Evolutionary conservation across 495 filamentous ascomycete genomes (phyloP).

Genomic region (Lasiosphaeria miniovina): DNA sequence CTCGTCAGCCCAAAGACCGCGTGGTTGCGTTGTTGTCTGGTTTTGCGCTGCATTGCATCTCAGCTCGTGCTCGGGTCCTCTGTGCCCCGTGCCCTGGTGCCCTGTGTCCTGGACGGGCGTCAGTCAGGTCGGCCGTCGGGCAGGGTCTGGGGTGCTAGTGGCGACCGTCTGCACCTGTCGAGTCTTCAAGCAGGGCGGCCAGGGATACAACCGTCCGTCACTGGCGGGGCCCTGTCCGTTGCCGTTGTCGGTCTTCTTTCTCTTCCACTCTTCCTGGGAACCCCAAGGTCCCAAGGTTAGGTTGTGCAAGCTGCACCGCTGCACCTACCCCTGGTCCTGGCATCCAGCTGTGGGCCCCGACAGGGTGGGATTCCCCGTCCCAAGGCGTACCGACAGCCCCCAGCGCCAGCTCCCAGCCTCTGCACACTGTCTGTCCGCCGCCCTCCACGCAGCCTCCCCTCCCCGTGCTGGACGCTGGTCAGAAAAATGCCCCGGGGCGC

Average conservation of each 20-base stretch:
- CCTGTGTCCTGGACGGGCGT: too few species aligned
- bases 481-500: slow-evolving; percentile 24
- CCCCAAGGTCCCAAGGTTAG: too few species aligned
- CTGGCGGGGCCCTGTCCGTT: too few species aligned
- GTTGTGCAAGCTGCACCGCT: slow-evolving; percentile 1
- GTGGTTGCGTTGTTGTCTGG: background rate
- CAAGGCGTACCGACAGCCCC: slow-evolving; percentile 5
- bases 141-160: too few species aligned
- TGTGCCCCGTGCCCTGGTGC: background rate
- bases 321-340: slow-evolving; percentile 17
- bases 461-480: background rate
- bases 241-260: too few species aligned
- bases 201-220: too few species aligned
- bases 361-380: slow-evolving; percentile 24
- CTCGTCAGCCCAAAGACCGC: background rate
- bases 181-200: too few species aligned
- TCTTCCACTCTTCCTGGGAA: too few species aligned
- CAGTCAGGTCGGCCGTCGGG: too few species aligned
- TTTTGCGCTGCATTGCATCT: slow-evolving; percentile 13
- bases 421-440: slow-evolving; percentile 5
- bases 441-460: background rate
- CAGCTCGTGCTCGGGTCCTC: slow-evolving; percentile 2
- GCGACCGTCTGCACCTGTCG: too few species aligned
- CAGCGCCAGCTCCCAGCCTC: background rate
- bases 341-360: slow-evolving; percentile 22